A percentile compares a stretch with the other conserved stretches of the same genome.
Evolutionary conservation across 2,329 filamentous ascomycete species (phyloP).

Genomic region (Zymoseptoria crescenta): DNA sequence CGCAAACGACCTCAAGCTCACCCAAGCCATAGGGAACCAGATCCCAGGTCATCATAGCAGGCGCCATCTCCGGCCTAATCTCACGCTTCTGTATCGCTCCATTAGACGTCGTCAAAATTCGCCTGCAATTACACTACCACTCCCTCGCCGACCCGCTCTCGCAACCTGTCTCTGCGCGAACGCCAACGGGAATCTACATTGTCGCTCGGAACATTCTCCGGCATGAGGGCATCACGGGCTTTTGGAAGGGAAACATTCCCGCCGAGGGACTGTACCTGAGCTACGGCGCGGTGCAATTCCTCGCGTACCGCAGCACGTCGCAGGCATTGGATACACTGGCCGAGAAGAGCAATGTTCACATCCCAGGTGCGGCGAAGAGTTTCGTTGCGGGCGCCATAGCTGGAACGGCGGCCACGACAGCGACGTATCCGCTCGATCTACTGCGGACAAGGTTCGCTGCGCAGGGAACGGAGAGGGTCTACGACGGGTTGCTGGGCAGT

Average conservation of each 20-base stretch:
- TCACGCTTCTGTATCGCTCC: slow-evolving; percentile 91
- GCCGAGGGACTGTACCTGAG: slow-evolving; percentile 90
- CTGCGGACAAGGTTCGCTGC: slow-evolving; percentile 94
- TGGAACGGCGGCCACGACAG: slow-evolving; percentile 71
- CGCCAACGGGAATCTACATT: slow-evolving; percentile 19
- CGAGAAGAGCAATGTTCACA: slow-evolving; percentile 38
- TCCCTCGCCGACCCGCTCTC: slow-evolving; percentile 68
- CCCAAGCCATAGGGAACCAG: slow-evolving; percentile 50
- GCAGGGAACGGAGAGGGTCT: slow-evolving; percentile 75
- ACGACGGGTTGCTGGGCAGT: slow-evolving; percentile 61
- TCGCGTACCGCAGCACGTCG: slow-evolving; percentile 70
- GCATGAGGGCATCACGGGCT: slow-evolving; percentile 71
- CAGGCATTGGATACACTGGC: slow-evolving; percentile 54
- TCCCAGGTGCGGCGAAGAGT: slow-evolving; percentile 64
- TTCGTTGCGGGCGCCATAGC: slow-evolving; percentile 79
- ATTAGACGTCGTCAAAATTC: slow-evolving; percentile 96
- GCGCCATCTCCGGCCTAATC: slow-evolving; percentile 71
- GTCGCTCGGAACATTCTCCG: slow-evolving; percentile 57
- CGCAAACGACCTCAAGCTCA: neutral
- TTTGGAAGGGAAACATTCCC: slow-evolving; percentile 98
- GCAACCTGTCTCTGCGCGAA: slow-evolving; percentile 33
- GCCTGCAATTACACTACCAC: slow-evolving; percentile 86
- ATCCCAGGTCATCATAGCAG: slow-evolving; percentile 57
- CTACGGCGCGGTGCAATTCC: slow-evolving; percentile 86
- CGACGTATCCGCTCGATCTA: slow-evolving; percentile 88